Evolutionary conservation across 768 basidiomycete genomes (phyloP), one percentile per base, ranked within the genome.

Genomic region (Cantharellus anzutake): DNA sequence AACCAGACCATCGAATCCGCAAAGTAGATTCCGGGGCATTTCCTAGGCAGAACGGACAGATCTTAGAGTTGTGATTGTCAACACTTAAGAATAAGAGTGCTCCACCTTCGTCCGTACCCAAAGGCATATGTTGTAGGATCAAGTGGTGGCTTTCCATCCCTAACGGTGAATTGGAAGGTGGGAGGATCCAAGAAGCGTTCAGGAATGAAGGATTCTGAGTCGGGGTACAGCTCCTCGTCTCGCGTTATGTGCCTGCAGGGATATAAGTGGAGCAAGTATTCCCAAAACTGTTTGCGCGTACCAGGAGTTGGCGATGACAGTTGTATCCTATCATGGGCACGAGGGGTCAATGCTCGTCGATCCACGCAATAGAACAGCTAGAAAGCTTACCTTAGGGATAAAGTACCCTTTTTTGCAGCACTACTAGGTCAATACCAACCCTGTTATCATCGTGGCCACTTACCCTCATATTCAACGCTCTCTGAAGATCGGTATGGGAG

Each of bases 221-320:
- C 51, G 3, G 59, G 59, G 40, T 60, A 60, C 51, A 60, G 51
- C 51, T 56, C 35, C 14, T 53, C 20, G 40, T 60, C 59, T 34
- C 51, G 50, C 3, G 59, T 11, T 20, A 60, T 56, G n/a, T 16
- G 16, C 59, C 59, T 60, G 42, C 20, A 7, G 44, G 44, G 38
- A 55, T 7, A n/a, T n/a, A n/a, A n/a, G n/a, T n/a, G n/a, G n/a
- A n/a, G n/a, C n/a, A n/a, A n/a, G n/a, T n/a, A n/a, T n/a, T n/a
- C n/a, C n/a, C n/a, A n/a, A n/a, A n/a, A n/a, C n/a, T n/a, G n/a
- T n/a, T n/a, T n/a, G n/a, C n/a, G n/a, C n/a, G n/a, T n/a, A n/a
- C n/a, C n/a, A n/a, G n/a, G n/a, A n/a, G n/a, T n/a, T n/a, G n/a
- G n/a, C n/a, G n/a, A n/a, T n/a, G n/a, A n/a, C n/a, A n/a, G n/a